Evolutionary conservation across 1,284 basidiomycete species (phyloP).

Genomic region (Fomitopsis schrenkii): DNA sequence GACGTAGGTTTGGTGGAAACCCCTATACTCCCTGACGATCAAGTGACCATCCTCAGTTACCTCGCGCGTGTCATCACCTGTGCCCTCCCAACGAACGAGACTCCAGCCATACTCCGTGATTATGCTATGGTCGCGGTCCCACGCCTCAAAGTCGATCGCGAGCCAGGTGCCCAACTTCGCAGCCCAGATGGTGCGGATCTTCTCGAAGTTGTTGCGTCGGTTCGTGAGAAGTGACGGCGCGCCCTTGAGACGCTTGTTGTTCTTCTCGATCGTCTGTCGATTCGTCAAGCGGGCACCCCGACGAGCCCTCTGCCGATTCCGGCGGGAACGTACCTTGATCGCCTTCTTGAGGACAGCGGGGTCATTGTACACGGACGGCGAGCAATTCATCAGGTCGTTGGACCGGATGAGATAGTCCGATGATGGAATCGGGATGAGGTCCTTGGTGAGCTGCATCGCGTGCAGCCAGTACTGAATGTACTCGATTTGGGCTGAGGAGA

Average conservation of each 20-base stretch:
- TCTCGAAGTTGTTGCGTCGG: slow-evolving; percentile 61
- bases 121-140: slow-evolving; percentile 68
- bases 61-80: slow-evolving; percentile 9
- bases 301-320: neutral
- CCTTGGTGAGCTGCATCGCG: slow-evolving; percentile 63
- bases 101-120: slow-evolving; percentile 80
- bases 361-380: slow-evolving; percentile 53
- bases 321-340: slow-evolving; percentile 43
- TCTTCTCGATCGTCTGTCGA: slow-evolving; percentile 65
- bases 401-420: slow-evolving; percentile 64
- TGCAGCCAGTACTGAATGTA: slow-evolving; percentile 84
- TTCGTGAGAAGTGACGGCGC: slow-evolving; percentile 43
- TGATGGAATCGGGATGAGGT: slow-evolving; percentile 64
- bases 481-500: slow-evolving; percentile 80
- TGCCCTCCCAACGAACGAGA: slow-evolving; percentile 50
- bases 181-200: slow-evolving; percentile 57
- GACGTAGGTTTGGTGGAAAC: slow-evolving; percentile 61
- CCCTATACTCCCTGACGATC: slow-evolving; percentile 58
- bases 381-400: slow-evolving; percentile 49
- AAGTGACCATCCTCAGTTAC: slow-evolving; percentile 53
- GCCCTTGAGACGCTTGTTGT: slow-evolving; percentile 72
- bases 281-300: neutral
- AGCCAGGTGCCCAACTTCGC: slow-evolving; percentile 64
- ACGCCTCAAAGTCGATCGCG: slow-evolving; percentile 76
- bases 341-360: slow-evolving; percentile 51